Evolutionary conservation across 2,329 filamentous ascomycete species (phyloP), one percentile per base, ranked within the genome.

Genomic region (Aspergillus melleus): DNA sequence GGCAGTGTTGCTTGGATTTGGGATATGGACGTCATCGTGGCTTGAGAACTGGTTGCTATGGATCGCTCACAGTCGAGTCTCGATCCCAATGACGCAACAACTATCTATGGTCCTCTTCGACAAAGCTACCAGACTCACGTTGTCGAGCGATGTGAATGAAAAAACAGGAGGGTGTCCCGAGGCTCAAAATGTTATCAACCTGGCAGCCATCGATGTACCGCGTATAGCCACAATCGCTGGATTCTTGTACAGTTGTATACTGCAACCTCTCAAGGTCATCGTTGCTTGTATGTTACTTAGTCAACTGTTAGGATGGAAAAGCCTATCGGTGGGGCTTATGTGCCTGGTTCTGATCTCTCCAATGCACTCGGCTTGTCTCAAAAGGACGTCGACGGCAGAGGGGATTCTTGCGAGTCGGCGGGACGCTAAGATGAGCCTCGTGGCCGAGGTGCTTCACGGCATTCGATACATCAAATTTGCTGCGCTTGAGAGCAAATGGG

Each of bases 401-500:
- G 86, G 89, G 58, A 78, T 81, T 54, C 74, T 92, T 50, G 92
- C 93, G 90, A 90, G 89, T 70, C 81, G 88, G 22, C 82, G 89
- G 51, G 90, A 93, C 71, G 82, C 86, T 60, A 92, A 92, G 72
- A 82, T 91, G 72, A 86, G 83, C 0, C 83, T 91, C 12, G 84
- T 93, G 24, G 90, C 89, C 2, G 90, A 93, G 72, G 89, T 88
- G 1, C 77, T 93, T 1, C 85, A 89, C 66, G 90, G 90, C 4
- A 92, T 93, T 64, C 85, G 90, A 1, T 90, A 93, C 73, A 92
- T 93, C 77, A 93, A 93, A 70, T 92, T 93, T 67, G 88, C 89
- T 1, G 90, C 90, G 0, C 76, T 91, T 1, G 90, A 93, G 72
- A 77, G 81, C 30, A 86, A 90, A 66, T 93, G 90, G 90, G 85